Evolutionary conservation across 164 flowering plant genomes (phyloP), one percentile per base, ranked within the genome.

Genomic region (Pachysandra terminalis): DNA sequence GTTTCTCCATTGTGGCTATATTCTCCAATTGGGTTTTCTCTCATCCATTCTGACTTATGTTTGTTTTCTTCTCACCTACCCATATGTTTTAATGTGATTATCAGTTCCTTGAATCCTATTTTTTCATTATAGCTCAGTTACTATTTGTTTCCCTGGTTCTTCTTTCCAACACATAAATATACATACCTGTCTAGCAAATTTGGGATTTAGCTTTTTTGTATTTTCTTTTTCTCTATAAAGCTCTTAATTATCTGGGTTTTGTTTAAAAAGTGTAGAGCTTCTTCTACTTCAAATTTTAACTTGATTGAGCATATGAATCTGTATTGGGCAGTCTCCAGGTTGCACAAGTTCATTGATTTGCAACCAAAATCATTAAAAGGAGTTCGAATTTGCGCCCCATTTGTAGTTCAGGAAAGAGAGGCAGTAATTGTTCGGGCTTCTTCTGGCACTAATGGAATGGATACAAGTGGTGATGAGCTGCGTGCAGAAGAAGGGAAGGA

Each of bases 361-460:
- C 81, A 67, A 52, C 64, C 74, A 9, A 73, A 69, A 40, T 52
- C 69, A 45, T 63, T 64, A 23, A 26, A 19, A 61, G 77, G 81
- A 52, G 27, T 71, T 65, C 58, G 67, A 19, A 21, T 74, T 40
- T 26, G 9, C 19, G 23, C 49, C 0, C 64, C 75, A 57, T n/a
- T 21, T 14, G 22, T 64, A 6, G 19, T 32, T 21, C 72, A 41
- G 48, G 64, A 63, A 35, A 69, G 83, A 59, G 58, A 49, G 27
- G 35, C 70, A 17, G 9, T 79, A 56, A 67, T 76, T 63, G 85
- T 76, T 24, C 77, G 70, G 66, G 88, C 84, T n/a, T 72, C 88
- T 35, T 69, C 87, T 3, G 85, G 77, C 15, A 32, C 48, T 58
- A 85, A 73, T 72, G 90, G 76, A 54, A 25, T 61, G 52, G 79